Base-by-base conservation (phyloP, 441 rosid species). In the Gossypium lobatum region DNA sequence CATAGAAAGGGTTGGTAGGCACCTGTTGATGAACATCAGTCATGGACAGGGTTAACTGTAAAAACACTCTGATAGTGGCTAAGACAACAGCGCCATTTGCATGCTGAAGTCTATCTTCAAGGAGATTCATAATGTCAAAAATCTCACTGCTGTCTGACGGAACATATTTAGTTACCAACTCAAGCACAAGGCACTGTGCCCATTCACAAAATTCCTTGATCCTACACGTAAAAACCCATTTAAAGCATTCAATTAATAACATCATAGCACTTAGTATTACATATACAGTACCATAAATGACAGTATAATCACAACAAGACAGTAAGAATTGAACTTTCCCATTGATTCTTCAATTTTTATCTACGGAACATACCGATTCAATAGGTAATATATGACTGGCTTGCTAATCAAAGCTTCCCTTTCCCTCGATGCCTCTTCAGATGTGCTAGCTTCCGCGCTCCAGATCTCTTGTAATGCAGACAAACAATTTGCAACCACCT, bases 61-160 rank as follows among this genome's bases (percentile, higher is more conserved):
- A 84, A 82, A 95, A 93, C 64, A 95, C 86, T 85, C 91, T 95
- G 80, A 84, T 85, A 53, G 95, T 88, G 57, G 98, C 93, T 79
- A 95, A 86, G 62, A 95, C 99, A 77, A 95, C 98, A 75, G 98
- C 99, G 74, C 99, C 98, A 88, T 95, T 93, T 68, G 99, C 99
- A 85, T 95, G 98, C 78, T 95, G 97, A 81, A 95, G 99, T 81
- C 99, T 90, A 87, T 95, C 99, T 82, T 93, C 99, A 69, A 95
- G 91, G 79, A 95, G 93, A 85, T 95, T 95, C 99, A 95, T 95
- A 70, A 93, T 88, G 82, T 95, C 97, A 85, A 95, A 95, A 82
- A 90, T 90, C 80, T 95, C 98, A 86, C 85, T 91, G 82, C 80
- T 87, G 60, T 93, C 99, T 20, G 94, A 77, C 0, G 98, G 99